phyloP scores from a whole-genome alignment of 148 eudicot genomes.

The Pouteria glomerata region DNA sequence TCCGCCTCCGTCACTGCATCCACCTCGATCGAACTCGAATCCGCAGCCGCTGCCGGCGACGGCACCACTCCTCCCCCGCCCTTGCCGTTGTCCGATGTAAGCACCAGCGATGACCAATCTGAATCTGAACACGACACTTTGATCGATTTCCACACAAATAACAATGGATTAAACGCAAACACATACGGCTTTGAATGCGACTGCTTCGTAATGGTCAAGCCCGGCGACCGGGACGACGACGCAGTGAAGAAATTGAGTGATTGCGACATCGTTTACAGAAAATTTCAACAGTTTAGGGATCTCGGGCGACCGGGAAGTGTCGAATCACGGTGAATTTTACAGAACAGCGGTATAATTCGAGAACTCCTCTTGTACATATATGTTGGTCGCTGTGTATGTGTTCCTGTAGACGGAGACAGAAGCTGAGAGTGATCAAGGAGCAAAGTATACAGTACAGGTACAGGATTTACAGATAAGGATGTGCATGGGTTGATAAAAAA shows the following conservation, averaged over 20 bases:
- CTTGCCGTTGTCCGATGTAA: conserved; percentile 11
- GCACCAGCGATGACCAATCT: conserved; percentile 7
- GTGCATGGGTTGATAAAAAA: too few relatives aligned
- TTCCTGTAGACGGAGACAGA: background rate
- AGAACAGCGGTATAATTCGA: background rate
- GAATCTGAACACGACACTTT: conserved; percentile 13
- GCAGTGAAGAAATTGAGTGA: conserved; percentile 37
- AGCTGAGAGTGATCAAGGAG: too few relatives aligned
- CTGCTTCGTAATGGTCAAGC: conserved; percentile 8
- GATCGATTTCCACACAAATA: background rate
- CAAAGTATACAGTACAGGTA: too few relatives aligned
- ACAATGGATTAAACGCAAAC: conserved; percentile 12
- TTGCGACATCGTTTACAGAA: conserved; percentile 30
- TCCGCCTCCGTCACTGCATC: conserved; percentile 85
- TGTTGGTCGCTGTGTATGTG: background rate
- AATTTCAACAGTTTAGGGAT: background rate
- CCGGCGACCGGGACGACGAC: conserved; percentile 14
- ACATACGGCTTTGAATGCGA: conserved; percentile 15
- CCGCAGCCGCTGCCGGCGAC: conserved; percentile 2
- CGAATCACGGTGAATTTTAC: background rate
- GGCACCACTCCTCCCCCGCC: background rate
- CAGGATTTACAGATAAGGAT: too few relatives aligned
- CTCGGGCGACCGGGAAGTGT: background rate
- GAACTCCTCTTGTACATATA: background rate
- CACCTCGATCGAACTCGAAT: conserved; percentile 52